Base-by-base conservation (phyloP, 2,329 filamentous ascomycete species). In the Coniochaeta pulveracea region DNA sequence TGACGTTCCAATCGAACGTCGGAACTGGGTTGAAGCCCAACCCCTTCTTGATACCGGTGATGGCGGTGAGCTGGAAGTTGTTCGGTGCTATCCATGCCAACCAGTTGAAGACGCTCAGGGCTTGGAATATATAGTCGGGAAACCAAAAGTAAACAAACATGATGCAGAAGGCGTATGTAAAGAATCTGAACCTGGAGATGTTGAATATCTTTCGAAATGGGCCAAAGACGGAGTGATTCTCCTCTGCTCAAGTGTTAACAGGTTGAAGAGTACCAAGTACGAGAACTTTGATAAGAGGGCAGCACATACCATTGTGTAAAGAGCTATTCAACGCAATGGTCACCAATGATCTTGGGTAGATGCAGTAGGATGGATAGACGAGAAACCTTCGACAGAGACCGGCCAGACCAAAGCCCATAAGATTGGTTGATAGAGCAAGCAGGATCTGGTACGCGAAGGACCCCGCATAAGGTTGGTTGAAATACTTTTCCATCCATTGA, bases 321-420 rank as follows among this genome's bases (percentile, higher is more conserved):
- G 65, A 60, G 4, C 55, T 49, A 45, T 64, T 63, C 1, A 69
- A 50, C 1, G 61, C 60, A 21, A 66, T 63, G 4, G 57, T 66
- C 1, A 58, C 57, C 5, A 72, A 44, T 0, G 59, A 56, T 2
- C 56, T 53, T 0, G 66, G 68, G 69, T 69, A 72, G 3, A 72
- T 57, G 41, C 61, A 64, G 45, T 61, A 63, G 1, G 65, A 53
- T 0, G 64, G 65, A 14, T 66, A 68, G 6, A 72, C 65, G 3
- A 72, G 51, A 42, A 70, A 72, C 1, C 61, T 53, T 4, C 66
- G 57, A 9, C 51, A 54, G 2, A 68, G 31, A n/a, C 69, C 69
- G 7, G 69, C 67, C 22, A 72, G 51, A 1, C 69, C 69, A 34
- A 70, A 72, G 12, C 69, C 69, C 18, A 73, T 64, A 30, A 69